phyloP scores from a whole-genome alignment of 2,329 filamentous ascomycete species.

The Alternaria incomplexa region DNA sequence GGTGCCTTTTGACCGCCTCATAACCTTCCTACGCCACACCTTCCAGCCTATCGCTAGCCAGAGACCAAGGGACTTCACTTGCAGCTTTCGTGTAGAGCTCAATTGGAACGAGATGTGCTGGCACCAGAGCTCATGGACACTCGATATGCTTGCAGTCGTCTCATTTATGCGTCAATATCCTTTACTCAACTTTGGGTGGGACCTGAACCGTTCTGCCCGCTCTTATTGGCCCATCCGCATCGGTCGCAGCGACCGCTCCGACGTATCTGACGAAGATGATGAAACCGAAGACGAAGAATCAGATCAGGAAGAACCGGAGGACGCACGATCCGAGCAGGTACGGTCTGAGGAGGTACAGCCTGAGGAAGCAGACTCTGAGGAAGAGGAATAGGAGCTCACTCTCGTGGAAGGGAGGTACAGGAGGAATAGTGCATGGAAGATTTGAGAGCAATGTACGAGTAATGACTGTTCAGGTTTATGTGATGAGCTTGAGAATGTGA shows the following conservation, averaged over 20 bases:
- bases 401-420: fast-evolving
- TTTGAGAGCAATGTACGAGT: not conserved
- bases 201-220: too few relatives aligned
- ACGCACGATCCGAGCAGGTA: too few relatives aligned
- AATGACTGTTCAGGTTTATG: not conserved
- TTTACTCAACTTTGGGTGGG: not conserved
- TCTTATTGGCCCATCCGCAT: too few relatives aligned
- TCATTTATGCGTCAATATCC: not conserved
- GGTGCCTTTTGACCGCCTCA: not conserved
- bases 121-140: not conserved
- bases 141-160: not conserved
- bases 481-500: not conserved
- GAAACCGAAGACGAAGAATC: not conserved
- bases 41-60: not conserved
- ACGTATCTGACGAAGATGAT: not conserved
- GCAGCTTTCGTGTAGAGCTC: not conserved
- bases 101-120: not conserved
- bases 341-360: not conserved
- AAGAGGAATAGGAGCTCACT: not conserved
- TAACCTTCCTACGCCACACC: not conserved
- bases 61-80: not conserved
- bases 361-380: not conserved
- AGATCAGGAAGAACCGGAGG: too few relatives aligned
- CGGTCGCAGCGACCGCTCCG: not conserved
- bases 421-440: not conserved